These are phyloP conservation scores for Groenewaldozyma salmanticensis DNA, from an alignment of 805 yeast genomes.

Conservation along the genomic window DNA sequence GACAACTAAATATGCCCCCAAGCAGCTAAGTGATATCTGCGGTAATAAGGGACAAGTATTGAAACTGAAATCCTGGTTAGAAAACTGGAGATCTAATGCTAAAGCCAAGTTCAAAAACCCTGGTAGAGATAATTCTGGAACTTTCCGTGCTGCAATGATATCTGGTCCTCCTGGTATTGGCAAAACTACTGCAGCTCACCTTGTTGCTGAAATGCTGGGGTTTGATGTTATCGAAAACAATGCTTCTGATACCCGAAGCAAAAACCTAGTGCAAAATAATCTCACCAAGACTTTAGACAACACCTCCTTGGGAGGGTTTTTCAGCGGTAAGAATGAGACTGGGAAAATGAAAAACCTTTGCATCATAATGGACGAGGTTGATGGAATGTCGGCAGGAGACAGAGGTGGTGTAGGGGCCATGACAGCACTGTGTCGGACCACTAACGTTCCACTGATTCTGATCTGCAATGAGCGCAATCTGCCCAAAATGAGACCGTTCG, in stretches of 20 bases:
- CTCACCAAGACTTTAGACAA: slow-evolving; percentile 67
- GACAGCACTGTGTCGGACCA: slow-evolving; percentile 74
- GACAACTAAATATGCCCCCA: slow-evolving; percentile 93
- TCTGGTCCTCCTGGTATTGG: slow-evolving; percentile 96
- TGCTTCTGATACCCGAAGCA: slow-evolving; percentile 84
- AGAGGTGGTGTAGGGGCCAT: slow-evolving; percentile 96
- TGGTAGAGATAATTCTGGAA: slow-evolving; percentile 56
- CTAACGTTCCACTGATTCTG: slow-evolving; percentile 81
- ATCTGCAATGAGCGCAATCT: slow-evolving; percentile 88
- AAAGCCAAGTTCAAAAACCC: slow-evolving; percentile 43
- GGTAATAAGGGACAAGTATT: slow-evolving; percentile 77
- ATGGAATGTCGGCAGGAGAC: slow-evolving; percentile 99
- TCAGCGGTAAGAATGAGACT: slow-evolving; percentile 22
- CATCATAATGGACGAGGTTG: slow-evolving; percentile 96
- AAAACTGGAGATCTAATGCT: slow-evolving; percentile 57
- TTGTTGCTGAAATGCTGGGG: slow-evolving; percentile 69
- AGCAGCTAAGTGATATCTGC: slow-evolving; percentile 63
- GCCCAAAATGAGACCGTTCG: slow-evolving; percentile 96
- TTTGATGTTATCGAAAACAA: slow-evolving; percentile 77
- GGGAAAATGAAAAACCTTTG: slow-evolving; percentile 52
- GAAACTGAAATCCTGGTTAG: slow-evolving; percentile 64
- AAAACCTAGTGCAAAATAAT: slow-evolving; percentile 57
- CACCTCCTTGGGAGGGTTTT: slow-evolving; percentile 74
- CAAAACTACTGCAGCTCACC: slow-evolving; percentile 83
- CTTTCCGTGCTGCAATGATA: slow-evolving; percentile 72